Evolutionary conservation across 257 asterid species (phyloP).

Genomic region (Apocynum venetum): DNA sequence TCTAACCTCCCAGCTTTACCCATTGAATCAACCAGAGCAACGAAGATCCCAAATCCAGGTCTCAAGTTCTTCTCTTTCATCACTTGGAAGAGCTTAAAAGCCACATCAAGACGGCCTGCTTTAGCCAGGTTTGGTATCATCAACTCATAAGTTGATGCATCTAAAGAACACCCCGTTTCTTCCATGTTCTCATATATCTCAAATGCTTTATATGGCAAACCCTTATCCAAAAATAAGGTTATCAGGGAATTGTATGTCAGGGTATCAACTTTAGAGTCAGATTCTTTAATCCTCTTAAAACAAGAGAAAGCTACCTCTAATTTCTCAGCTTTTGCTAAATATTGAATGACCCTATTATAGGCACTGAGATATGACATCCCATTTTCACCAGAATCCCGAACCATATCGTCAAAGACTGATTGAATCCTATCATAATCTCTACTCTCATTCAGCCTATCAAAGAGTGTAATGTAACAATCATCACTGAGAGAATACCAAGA

Average conservation of each 20-base stretch:
- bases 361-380: constrained; percentile 47
- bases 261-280: constrained; percentile 63
- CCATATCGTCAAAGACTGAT: constrained; percentile 84
- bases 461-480: constrained; percentile 60
- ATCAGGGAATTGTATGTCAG: constrained; percentile 75
- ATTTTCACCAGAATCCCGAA: constrained; percentile 47
- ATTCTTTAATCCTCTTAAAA: constrained; percentile 86
- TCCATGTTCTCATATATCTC: constrained; percentile 88
- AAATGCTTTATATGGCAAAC: constrained; percentile 90
- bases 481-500: constrained; percentile 70
- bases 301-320: constrained; percentile 91
- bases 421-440: constrained; percentile 80
- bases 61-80: constrained; percentile 40
- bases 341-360: constrained; percentile 77
- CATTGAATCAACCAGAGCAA: constrained; percentile 48
- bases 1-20: constrained; percentile 71
- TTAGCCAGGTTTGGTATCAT: constrained; percentile 89
- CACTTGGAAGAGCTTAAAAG: constrained; percentile 46
- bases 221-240: constrained; percentile 68
- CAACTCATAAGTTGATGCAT: constrained; percentile 78
- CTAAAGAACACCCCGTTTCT: constrained; percentile 73
- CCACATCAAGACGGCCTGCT: constrained; percentile 87
- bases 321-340: constrained; percentile 86
- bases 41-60: constrained; percentile 36
- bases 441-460: constrained; percentile 69